Conservation (phyloP, 75 land plant genomes). For the Chamaecyparis obtusa region DNA sequence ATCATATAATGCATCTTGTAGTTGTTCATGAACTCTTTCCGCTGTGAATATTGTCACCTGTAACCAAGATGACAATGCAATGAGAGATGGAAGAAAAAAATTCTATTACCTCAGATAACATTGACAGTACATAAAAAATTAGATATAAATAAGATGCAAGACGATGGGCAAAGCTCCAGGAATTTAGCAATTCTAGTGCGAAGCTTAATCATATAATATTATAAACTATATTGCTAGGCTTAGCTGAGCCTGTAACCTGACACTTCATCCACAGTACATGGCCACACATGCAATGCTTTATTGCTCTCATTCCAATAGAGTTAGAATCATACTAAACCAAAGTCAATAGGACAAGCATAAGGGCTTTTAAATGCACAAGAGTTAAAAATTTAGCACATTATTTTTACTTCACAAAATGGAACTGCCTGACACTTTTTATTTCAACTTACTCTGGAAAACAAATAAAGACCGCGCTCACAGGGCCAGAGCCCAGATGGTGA, state of each 20-base stretch:
- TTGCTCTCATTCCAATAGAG: background rate
- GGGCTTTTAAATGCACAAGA: background rate
- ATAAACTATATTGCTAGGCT: background rate
- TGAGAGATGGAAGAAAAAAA: background rate
- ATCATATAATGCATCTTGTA: constrained; percentile 66
- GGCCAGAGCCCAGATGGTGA: too few relatives aligned
- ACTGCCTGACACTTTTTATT: background rate
- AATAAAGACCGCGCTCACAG: too few relatives aligned
- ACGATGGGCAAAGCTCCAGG: background rate
- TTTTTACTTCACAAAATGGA: background rate
- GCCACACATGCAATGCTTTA: background rate
- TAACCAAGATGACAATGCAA: background rate
- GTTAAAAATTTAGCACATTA: background rate
- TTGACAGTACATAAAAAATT: background rate
- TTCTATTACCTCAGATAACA: background rate
- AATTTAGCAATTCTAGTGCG: background rate
- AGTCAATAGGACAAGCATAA: background rate
- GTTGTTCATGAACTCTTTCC: constrained; percentile 45
- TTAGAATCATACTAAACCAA: background rate
- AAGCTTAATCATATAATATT: background rate
- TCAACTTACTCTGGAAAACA: background rate
- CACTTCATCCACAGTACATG: background rate
- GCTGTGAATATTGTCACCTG: constrained; percentile 82
- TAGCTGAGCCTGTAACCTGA: background rate
- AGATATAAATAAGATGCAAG: background rate